Base-by-base conservation (phyloP, 208 protist species). In the Leishmania arabica region DNA sequence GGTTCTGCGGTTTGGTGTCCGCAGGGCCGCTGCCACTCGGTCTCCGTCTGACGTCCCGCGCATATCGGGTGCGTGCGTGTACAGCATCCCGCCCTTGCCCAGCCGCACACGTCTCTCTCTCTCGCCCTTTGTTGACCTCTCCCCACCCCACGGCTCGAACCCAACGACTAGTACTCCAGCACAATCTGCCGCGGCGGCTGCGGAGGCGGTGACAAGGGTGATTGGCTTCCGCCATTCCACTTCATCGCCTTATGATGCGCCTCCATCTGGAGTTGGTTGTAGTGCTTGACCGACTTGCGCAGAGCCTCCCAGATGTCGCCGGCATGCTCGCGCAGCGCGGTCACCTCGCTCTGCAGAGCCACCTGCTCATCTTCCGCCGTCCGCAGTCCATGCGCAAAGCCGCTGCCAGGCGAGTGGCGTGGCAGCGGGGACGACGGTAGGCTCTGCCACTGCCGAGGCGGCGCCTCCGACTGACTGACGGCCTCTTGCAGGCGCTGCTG, bases 281-380 rank as follows among this genome's bases (percentile, higher is more conserved):
- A 88, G 73, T 85, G 81, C 51, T 89, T 84, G 62, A 86, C 85
- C 5, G 85, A 84, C 58, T 83, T 87, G 31, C 78, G 83, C 71
- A 92, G 78, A 7, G 87, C 81, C 21, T 84, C 78, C 87, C 89
- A 91, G 34, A 92, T 92, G 19, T 89, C 87, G 7, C 77, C 75
- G 3, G 84, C 81, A 40, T 85, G 82, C 34, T 85, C 76, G 45
- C 79, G 82, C 84, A 92, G 79, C 34, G 71, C 83, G 21, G 31
- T 47, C 40, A 76, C 84, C 74, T 89, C 85, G 70, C 83, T 79
- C 31, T 64, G 42, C 40, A 90, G 80, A 65, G 89, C 87, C 56
- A 49, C 51, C 45, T 66, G 13, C 79, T 92, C 89, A 73, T 90
- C 89, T 60, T 80, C 82, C 40, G 73, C 77, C 0, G 85, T 88